These are phyloP conservation scores for Salix koriyanagi DNA, from an alignment of 345 rosid genomes.

Conservation along the genomic window DNA sequence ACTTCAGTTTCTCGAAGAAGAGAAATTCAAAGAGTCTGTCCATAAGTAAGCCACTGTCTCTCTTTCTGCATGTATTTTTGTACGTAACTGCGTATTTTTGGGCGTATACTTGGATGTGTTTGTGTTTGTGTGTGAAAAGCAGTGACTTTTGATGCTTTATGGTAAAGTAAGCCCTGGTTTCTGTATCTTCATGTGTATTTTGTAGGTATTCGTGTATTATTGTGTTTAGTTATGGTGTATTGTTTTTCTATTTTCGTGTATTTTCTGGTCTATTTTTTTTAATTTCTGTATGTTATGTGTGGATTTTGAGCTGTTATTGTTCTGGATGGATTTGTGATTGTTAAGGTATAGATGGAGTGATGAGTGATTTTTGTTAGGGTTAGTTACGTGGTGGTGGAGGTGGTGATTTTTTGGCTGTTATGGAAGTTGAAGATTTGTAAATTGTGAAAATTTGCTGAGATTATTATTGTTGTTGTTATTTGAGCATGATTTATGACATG, in stretches of 20 bases:
- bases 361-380: background rate
- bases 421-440: background rate
- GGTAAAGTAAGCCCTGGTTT: background rate
- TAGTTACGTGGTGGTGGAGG: background rate
- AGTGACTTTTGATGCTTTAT: background rate
- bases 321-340: background rate
- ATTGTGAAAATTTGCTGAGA: background rate
- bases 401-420: background rate
- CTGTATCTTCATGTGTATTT: background rate
- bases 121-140: background rate
- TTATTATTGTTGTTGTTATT: background rate
- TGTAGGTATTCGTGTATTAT: background rate
- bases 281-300: background rate
- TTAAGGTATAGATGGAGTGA: background rate
- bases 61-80: background rate
- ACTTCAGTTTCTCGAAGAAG: constrained; percentile 93
- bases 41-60: constrained; percentile 49
- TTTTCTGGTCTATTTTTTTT: background rate
- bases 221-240: too few species aligned
- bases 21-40: constrained; percentile 80
- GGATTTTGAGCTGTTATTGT: background rate
- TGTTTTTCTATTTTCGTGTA: background rate
- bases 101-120: background rate
- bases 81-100: background rate
- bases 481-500: background rate